Conservation (phyloP, 2,329 filamentous ascomycete species). For the Fusarium robinianum region DNA sequence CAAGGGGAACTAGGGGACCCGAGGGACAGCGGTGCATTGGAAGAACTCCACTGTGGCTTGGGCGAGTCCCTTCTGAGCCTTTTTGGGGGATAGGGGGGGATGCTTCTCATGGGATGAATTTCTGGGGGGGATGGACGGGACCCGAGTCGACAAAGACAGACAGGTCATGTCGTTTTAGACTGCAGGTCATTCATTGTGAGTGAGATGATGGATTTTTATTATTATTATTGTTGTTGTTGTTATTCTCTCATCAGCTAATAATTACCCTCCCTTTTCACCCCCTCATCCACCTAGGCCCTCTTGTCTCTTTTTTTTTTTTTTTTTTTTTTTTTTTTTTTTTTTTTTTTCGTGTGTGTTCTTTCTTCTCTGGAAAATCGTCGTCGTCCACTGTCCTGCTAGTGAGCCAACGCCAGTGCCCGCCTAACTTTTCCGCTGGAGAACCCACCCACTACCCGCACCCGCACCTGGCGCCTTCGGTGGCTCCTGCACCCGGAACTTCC, state of each 20-base stretch:
- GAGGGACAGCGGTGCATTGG: conserved; percentile 20
- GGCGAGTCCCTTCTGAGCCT: conserved; percentile 17
- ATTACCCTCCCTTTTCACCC: conserved; percentile 18
- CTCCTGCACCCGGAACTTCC: conserved; percentile 20
- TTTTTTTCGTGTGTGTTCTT: background rate
- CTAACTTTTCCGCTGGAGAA: conserved; percentile 15
- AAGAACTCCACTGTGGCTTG: conserved; percentile 29
- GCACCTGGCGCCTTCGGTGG: conserved; percentile 17
- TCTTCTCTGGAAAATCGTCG: background rate
- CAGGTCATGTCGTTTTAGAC: too few species aligned
- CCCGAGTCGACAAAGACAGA: too few species aligned
- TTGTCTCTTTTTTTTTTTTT: too few species aligned
- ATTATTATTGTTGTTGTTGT: too few species aligned
- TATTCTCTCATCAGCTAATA: too few species aligned
- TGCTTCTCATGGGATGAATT: too few species aligned
- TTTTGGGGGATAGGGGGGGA: conserved; percentile 3
- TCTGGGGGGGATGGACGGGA: too few species aligned
- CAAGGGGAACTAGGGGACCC: conserved; percentile 23
- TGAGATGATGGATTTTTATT: too few species aligned
- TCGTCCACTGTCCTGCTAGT: background rate
- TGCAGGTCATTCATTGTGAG: too few species aligned
- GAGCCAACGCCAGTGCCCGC: conserved; percentile 9
- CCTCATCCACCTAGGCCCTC: too few species aligned
- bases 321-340: too few species aligned
- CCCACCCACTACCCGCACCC: conserved; percentile 21